Conservation (phyloP, 371 early-diverging fungal species). For the Syncephalastrum contaminatum region DNA sequence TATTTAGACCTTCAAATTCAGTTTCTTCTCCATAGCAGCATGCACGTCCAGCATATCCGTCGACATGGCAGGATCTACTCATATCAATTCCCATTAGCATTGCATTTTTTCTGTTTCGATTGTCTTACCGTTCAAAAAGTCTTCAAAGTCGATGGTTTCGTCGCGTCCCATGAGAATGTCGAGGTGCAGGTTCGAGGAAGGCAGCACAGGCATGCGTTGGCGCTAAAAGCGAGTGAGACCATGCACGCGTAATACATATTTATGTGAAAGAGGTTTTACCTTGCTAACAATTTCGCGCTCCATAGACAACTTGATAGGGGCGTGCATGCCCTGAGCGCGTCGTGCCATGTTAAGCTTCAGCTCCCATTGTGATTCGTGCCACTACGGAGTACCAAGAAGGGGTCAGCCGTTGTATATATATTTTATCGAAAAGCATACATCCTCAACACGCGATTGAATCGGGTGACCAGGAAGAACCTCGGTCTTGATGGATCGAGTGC, state of each 20-base stretch:
- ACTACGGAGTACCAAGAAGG: constrained; percentile 43
- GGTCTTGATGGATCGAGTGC: constrained; percentile 68
- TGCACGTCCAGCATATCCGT: constrained; percentile 66
- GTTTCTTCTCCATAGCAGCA: constrained; percentile 65
- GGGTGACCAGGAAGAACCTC: constrained; percentile 77
- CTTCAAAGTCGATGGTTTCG: constrained; percentile 86
- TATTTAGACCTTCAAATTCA: constrained; percentile 33
- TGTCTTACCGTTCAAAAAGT: constrained; percentile 76
- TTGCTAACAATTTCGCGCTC: constrained; percentile 71
- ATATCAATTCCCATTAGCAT: not conserved
- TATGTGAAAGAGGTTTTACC: constrained; percentile 42
- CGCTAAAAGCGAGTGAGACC: constrained; percentile 25
- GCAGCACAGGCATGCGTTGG: constrained; percentile 62
- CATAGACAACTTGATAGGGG: constrained; percentile 90
- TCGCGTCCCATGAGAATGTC: constrained; percentile 89
- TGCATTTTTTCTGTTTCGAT: not conserved
- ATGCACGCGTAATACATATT: not conserved
- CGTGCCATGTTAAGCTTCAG: constrained; percentile 80
- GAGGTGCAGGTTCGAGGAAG: constrained; percentile 73
- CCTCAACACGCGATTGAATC: constrained; percentile 69
- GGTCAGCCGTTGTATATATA: not conserved
- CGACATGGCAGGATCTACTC: constrained; percentile 58
- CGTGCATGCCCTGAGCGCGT: constrained; percentile 81
- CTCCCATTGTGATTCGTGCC: constrained; percentile 82
- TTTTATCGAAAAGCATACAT: too few relatives aligned